Base-by-base conservation (phyloP, 306 rosid genomes). In the Oxytropis ochrocephala region DNA sequence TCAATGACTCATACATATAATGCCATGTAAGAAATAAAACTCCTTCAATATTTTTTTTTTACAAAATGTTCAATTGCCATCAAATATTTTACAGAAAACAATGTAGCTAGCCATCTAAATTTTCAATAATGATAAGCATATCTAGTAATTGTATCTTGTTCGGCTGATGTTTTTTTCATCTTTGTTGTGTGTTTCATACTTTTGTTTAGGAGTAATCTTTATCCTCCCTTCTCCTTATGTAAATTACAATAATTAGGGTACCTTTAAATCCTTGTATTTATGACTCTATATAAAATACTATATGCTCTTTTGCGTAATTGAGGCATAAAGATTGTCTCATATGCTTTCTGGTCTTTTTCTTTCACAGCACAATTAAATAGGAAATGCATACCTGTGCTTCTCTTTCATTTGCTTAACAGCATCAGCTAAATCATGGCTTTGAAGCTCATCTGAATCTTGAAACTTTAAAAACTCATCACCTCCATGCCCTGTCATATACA, bases 381-480 rank as follows among this genome's bases (percentile, higher is more conserved):
- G 64, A 64, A 17, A 74, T 61, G 65, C 74, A 33, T 33, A 94
- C 98, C 98, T 81, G 73, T 13, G 83, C 85, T 94, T 94, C 85
- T 90, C 97, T 82, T 94, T 90, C 97, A 94, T 94, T 82, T 94
- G 96, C 74, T 90, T 88, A 51, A 94, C 97, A 50, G 86, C 98
- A 87, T 94, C 98, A 57, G 98, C 98, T 73, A 94, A 88, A 83
- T 94, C 98, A 52, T 88, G 98, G 86, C 98, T 94, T 59, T 94
- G 98, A 74, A 94, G 98, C 86, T 94, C 98, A 80, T 94, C 98
- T 0, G 94, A 82, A 80, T 94, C 98, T 73, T 94, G 98, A 79
- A 94, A 94, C 80, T 94, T 94, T 84, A 94, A 80, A 85, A 94
- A 94, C 56, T 90, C 97, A 81, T 90, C 97, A 69, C 98, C 98